A percentile compares a stretch with the other conserved stretches of the same genome.
Conservation (phyloP, 768 basidiomycete species). For the Dentipellis sp. region DNA sequence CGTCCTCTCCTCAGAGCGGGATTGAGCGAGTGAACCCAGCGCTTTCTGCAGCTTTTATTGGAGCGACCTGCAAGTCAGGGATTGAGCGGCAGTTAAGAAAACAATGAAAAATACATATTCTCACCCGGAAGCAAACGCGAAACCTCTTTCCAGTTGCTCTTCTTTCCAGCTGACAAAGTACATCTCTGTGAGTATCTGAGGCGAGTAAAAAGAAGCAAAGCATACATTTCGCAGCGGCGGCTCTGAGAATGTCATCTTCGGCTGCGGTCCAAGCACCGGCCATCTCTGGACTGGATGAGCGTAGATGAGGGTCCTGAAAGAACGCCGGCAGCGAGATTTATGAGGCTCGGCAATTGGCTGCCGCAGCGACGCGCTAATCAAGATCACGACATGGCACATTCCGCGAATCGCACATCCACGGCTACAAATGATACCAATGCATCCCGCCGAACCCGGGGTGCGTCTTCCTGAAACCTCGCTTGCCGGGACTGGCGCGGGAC, state of each 20-base stretch:
- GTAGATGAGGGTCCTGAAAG: no score
- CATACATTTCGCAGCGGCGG: slow-evolving; percentile 3
- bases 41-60: slow-evolving; percentile 6
- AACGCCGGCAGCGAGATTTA: no score
- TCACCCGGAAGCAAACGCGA: not conserved
- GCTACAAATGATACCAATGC: no score
- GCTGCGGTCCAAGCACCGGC: slow-evolving; percentile 3
- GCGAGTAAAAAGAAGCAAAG: not conserved
- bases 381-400: no score
- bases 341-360: no score
- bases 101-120: not conserved
- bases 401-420: no score
- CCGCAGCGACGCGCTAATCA: no score
- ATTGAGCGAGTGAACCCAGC: slow-evolving; percentile 10
- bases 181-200: not conserved
- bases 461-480: no score
- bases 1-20: slow-evolving; percentile 9
- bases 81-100: not conserved
- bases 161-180: not conserved
- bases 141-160: not conserved
- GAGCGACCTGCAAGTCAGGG: not conserved
- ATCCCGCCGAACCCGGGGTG: no score
- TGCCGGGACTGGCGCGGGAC: no score
- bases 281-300: no score
- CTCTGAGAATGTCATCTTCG: slow-evolving; percentile 8